phyloP scores from a whole-genome alignment of 768 basidiomycete species.

The Auricularia heimuer region DNA sequence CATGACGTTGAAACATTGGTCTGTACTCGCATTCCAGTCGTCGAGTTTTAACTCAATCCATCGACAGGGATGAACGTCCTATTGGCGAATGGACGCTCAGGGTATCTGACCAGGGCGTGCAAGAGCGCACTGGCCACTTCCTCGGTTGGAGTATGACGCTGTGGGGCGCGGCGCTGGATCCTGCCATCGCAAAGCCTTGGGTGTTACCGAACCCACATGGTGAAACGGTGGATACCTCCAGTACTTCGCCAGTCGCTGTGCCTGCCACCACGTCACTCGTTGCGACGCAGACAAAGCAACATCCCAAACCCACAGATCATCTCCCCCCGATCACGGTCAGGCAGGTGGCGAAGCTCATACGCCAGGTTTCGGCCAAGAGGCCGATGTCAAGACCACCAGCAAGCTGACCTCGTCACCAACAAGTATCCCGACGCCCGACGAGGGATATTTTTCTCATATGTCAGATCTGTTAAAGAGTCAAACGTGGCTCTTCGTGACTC shows the following conservation, averaged over 20 bases:
- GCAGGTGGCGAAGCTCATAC: slow-evolving; percentile 72
- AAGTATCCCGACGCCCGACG: slow-evolving; percentile 53
- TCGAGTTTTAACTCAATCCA: background rate
- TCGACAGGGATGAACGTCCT: slow-evolving; percentile 80
- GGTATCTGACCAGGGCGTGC: slow-evolving; percentile 71
- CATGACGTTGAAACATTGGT: slow-evolving; percentile 98
- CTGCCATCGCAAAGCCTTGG: slow-evolving; percentile 52
- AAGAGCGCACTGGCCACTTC: slow-evolving; percentile 51
- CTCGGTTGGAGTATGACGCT: slow-evolving; percentile 87
- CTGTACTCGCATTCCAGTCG: slow-evolving; percentile 17
- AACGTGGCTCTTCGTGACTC: slow-evolving; percentile 84
- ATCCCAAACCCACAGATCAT: slow-evolving; percentile 76
- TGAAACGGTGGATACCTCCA: slow-evolving; percentile 20
- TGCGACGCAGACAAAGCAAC: slow-evolving; percentile 42
- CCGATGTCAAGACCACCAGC: slow-evolving; percentile 15
- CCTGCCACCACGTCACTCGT: slow-evolving; percentile 28
- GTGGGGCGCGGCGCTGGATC: slow-evolving; percentile 82
- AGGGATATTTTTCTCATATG: slow-evolving; percentile 80
- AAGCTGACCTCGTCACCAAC: slow-evolving; percentile 22
- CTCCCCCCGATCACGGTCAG: slow-evolving; percentile 81
- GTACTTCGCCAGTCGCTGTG: slow-evolving; percentile 26
- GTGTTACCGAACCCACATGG: slow-evolving; percentile 15
- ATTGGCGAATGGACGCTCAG: slow-evolving; percentile 83
- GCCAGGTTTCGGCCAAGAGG: slow-evolving; percentile 49
- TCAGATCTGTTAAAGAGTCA: slow-evolving; percentile 60